Percentiles rank a stretch among this genome's conserved stretches.
Conservation (phyloP, 352 stramenopile genomes). For the Pythium myriotylum region DNA sequence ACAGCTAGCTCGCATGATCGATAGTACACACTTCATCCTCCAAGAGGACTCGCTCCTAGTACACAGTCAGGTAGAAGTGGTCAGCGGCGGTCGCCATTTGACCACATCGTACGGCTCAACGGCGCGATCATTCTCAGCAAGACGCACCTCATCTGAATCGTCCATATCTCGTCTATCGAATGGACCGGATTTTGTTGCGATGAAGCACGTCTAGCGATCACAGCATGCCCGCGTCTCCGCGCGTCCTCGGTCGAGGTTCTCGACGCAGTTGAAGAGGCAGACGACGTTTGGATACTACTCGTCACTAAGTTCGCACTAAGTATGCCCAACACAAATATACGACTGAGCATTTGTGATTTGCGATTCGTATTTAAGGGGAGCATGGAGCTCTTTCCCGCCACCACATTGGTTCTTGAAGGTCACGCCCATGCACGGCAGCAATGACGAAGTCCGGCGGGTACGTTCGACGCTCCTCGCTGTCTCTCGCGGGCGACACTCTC, state of each 20-base stretch:
- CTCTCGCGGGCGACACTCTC: background rate
- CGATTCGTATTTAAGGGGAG: constrained; percentile 6
- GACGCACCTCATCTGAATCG: constrained; percentile 53
- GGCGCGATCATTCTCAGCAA: background rate
- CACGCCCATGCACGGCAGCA: constrained; percentile 19
- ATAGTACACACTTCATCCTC: constrained; percentile 46
- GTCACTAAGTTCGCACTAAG: constrained; percentile 16
- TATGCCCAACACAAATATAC: constrained; percentile 7
- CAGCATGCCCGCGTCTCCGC: background rate
- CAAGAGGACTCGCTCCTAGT: constrained; percentile 45
- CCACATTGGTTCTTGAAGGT: constrained; percentile 11
- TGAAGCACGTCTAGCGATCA: background rate
- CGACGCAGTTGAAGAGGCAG: constrained; percentile 17
- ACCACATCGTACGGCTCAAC: background rate
- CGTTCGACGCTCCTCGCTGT: background rate
- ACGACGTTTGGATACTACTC: constrained; percentile 27
- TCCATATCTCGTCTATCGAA: constrained; percentile 32
- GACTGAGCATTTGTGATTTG: background rate
- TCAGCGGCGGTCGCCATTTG: no score
- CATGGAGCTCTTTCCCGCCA: constrained; percentile 4
- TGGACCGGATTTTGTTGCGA: background rate
- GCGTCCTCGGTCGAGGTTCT: background rate
- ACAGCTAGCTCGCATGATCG: background rate
- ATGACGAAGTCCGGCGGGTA: constrained; percentile 28
- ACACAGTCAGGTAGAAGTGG: background rate